Evolutionary conservation across 2,329 filamentous ascomycete species (phyloP).

Genomic region (Acephala macrosclerotiorum): DNA sequence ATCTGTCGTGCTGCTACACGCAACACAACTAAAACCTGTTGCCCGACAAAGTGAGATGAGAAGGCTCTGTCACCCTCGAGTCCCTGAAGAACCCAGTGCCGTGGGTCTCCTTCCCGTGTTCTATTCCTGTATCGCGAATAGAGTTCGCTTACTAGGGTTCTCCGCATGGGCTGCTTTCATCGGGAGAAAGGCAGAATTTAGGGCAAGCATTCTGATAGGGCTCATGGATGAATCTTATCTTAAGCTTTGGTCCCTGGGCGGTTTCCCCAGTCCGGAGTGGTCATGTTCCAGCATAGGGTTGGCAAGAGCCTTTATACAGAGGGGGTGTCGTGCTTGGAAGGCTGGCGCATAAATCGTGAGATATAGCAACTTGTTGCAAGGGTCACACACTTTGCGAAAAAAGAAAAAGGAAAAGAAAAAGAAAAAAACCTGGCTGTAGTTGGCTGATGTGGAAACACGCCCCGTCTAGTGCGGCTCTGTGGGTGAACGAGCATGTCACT

Average conservation of each 20-base stretch:
- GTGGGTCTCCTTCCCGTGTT: constrained; percentile 16
- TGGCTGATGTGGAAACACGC: neutral
- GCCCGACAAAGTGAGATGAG: constrained; percentile 3
- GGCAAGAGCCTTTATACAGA: constrained; percentile 1
- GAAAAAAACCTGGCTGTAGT: constrained; percentile 17
- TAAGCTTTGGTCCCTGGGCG: constrained; percentile 25
- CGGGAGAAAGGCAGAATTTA: constrained; percentile 15
- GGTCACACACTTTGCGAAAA: constrained; percentile 15
- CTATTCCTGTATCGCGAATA: constrained; percentile 18
- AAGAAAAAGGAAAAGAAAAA: too few species aligned
- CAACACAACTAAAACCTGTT: neutral
- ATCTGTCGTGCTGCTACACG: constrained; percentile 1
- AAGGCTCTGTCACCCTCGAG: constrained; percentile 13
- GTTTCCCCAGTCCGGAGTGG: constrained; percentile 12
- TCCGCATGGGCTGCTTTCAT: constrained; percentile 20
- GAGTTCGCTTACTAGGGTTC: constrained; percentile 17
- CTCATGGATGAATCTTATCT: constrained; percentile 36
- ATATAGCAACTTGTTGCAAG: constrained; percentile 15
- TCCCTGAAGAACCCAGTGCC: constrained; percentile 18
- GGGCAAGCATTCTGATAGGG: constrained; percentile 14
- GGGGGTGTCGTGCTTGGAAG: neutral
- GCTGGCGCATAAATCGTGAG: constrained; percentile 3
- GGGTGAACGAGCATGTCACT: neutral
- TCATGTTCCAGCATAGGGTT: constrained; percentile 13
- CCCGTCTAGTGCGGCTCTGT: constrained; percentile 11